Evolutionary conservation across 2,329 filamentous ascomycete genomes (phyloP).

Genomic region (Verticillium zaregamsianum): DNA sequence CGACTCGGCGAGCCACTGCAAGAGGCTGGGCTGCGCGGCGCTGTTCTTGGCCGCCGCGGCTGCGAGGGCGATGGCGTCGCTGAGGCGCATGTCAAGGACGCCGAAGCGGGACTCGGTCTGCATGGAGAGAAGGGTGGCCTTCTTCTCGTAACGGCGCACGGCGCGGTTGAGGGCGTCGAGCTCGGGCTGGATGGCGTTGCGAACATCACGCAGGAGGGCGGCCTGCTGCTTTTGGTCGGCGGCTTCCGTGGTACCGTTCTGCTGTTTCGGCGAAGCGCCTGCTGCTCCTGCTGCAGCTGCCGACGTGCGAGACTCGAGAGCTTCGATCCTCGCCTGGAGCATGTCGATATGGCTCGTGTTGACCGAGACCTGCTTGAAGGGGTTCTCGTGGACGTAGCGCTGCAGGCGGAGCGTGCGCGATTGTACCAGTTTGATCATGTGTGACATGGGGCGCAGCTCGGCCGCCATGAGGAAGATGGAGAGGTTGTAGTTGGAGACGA

Average conservation of each 20-base stretch:
- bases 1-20: slow-evolving; percentile 33
- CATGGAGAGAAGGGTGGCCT: slow-evolving; percentile 67
- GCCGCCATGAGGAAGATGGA: slow-evolving; percentile 85
- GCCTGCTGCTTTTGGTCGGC: slow-evolving; percentile 35
- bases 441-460: slow-evolving; percentile 77
- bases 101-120: slow-evolving; percentile 74
- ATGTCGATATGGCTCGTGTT: slow-evolving; percentile 45
- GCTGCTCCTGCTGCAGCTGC: slow-evolving; percentile 16
- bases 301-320: slow-evolving; percentile 58
- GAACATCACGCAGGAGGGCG: slow-evolving; percentile 52
- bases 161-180: slow-evolving; percentile 85
- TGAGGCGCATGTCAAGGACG: slow-evolving; percentile 65
- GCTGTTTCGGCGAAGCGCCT: slow-evolving; percentile 21
- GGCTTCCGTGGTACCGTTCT: slow-evolving; percentile 26
- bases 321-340: slow-evolving; percentile 62
- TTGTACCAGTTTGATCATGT: slow-evolving; percentile 76
- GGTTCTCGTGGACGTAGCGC: slow-evolving; percentile 58
- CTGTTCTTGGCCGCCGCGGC: slow-evolving; percentile 63
- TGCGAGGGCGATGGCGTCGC: slow-evolving; percentile 77
- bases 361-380: slow-evolving; percentile 31
- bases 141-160: slow-evolving; percentile 87
- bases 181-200: slow-evolving; percentile 68
- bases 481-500: slow-evolving; percentile 90
- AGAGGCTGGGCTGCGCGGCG: slow-evolving; percentile 28
- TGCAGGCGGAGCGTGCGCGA: slow-evolving; percentile 79